phyloP scores from a whole-genome alignment of 2,329 filamentous ascomycete species.

The Aspergillus neoniger region DNA sequence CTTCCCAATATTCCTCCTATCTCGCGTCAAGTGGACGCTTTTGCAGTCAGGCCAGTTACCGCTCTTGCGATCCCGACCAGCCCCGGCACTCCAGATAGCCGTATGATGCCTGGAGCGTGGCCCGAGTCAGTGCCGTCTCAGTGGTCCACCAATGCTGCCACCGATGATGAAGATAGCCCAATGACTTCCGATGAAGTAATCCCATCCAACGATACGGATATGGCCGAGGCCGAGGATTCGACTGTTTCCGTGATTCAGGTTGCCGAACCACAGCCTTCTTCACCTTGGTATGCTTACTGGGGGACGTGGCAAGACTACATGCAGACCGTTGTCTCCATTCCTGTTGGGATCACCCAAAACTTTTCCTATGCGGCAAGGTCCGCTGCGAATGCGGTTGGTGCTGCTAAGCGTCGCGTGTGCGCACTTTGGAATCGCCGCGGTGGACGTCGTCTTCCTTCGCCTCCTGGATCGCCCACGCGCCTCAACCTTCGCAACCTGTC shows the following conservation, averaged over 20 bases:
- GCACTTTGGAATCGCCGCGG: slow-evolving; percentile 7
- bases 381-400: slow-evolving; percentile 14
- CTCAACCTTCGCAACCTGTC: slow-evolving; percentile 18
- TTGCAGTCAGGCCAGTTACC: neutral
- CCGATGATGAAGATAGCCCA: neutral
- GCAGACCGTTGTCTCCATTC: slow-evolving; percentile 6
- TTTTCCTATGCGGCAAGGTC: slow-evolving; percentile 18
- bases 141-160: neutral
- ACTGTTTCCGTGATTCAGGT: neutral
- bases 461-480: slow-evolving; percentile 16
- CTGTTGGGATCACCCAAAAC: slow-evolving; percentile 5
- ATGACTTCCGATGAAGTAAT: slow-evolving; percentile 14
- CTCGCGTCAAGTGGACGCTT: neutral
- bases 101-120: neutral
- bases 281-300: slow-evolving; percentile 6
- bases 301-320: slow-evolving; percentile 6
- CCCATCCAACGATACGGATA: neutral
- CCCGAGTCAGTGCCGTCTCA: neutral
- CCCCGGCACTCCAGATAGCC: neutral
- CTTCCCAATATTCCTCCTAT: neutral
- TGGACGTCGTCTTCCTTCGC: neutral
- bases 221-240: neutral
- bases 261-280: neutral
- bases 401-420: slow-evolving; percentile 12
- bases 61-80: neutral